phyloP scores from a whole-genome alignment of 208 protist species.

The Leishmania braziliensis region DNA sequence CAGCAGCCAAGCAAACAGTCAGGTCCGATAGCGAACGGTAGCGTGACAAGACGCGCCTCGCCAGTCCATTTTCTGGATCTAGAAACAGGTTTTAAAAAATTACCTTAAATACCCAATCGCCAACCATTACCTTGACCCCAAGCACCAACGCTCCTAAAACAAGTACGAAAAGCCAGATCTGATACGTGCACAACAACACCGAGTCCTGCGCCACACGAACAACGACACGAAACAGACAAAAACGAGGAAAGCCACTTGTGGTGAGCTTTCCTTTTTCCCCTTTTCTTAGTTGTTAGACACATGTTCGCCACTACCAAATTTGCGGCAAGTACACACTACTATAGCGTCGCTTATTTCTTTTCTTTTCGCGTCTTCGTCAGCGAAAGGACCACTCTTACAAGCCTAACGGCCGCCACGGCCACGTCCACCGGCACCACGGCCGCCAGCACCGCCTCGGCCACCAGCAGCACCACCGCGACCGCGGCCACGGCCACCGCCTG shows the following conservation, averaged over 20 bases:
- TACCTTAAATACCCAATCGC: background rate
- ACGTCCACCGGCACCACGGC: conserved; percentile 13
- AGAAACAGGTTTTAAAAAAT: background rate
- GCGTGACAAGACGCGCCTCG: background rate
- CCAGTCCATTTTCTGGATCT: too few relatives aligned
- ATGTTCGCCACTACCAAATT: background rate
- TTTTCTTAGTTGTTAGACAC: conserved; percentile 1
- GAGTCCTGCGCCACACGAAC: background rate
- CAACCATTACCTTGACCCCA: background rate
- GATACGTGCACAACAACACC: background rate
- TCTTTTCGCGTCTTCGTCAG: background rate
- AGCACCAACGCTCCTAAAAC: background rate
- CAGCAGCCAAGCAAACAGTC: background rate
- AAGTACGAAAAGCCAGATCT: background rate
- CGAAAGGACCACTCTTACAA: background rate
- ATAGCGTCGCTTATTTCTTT: background rate
- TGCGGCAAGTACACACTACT: too few relatives aligned
- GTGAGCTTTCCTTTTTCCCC: background rate
- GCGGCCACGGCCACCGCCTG: conserved; percentile 46
- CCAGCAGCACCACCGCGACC: conserved; percentile 45
- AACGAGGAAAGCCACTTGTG: background rate
- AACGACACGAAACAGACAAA: conserved; percentile 11
- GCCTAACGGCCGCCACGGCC: conserved; percentile 27
- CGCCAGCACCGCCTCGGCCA: conserved; percentile 40
- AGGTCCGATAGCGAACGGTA: background rate